These are phyloP conservation scores for Populus trichocarpa DNA, from an alignment of 441 rosid genomes.

Conservation along the genomic window DNA sequence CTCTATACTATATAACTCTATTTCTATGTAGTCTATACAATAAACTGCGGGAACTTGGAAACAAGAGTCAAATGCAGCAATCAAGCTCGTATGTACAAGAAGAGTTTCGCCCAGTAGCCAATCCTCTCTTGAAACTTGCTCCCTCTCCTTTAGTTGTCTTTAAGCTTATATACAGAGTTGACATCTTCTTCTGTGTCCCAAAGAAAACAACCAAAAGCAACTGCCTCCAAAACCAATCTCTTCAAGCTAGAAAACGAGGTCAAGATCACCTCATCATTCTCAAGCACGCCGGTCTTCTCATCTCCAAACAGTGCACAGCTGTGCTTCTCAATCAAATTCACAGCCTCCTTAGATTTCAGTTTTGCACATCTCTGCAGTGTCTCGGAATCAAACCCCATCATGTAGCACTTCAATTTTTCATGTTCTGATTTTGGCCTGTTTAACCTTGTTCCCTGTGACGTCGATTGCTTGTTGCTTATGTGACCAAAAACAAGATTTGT, in stretches of 20 bases:
- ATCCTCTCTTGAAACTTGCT: neutral
- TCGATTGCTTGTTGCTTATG: constrained; percentile 10
- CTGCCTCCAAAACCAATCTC: constrained; percentile 83
- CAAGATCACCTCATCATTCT: constrained; percentile 45
- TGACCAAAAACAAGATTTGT: constrained; percentile 45
- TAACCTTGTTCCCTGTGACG: constrained; percentile 26
- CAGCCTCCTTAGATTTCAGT: constrained; percentile 63
- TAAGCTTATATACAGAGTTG: constrained; percentile 55
- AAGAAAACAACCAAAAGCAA: constrained; percentile 84
- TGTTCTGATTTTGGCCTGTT: constrained; percentile 22
- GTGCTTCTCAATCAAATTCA: constrained; percentile 67
- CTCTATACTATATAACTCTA: too few species aligned
- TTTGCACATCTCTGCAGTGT: constrained; percentile 68
- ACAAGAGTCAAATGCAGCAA: neutral
- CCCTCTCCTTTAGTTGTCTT: constrained; percentile 36
- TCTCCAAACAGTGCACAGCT: constrained; percentile 63
- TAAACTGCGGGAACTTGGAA: neutral
- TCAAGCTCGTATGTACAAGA: constrained; percentile 23
- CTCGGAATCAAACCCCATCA: constrained; percentile 63
- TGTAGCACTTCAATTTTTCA: constrained; percentile 56
- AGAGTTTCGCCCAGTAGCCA: neutral
- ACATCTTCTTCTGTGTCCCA: constrained; percentile 85
- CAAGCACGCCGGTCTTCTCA: constrained; percentile 28
- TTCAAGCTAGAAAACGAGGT: constrained; percentile 82
- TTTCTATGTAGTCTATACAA: constrained; percentile 15